These are phyloP conservation scores for Hibiscus tridactylites DNA, from an alignment of 345 rosid genomes.

Conservation along the genomic window DNA sequence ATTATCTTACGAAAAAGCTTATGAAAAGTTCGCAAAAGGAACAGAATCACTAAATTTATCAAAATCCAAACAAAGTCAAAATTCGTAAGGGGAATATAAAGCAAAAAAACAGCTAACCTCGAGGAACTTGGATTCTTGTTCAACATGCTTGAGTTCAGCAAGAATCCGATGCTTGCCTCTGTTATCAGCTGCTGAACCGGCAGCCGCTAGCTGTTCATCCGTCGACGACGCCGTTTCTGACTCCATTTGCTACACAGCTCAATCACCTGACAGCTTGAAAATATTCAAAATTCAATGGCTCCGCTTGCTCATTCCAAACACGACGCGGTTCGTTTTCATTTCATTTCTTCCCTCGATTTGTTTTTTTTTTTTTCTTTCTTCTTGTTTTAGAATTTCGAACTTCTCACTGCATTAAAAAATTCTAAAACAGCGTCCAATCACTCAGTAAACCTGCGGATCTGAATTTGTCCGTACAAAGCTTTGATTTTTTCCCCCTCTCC, in stretches of 20 bases:
- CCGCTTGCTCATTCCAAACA: conserved; percentile 8
- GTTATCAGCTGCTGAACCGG: conserved; percentile 33
- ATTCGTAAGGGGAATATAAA: background rate
- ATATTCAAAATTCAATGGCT: background rate
- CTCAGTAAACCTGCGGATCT: conserved; percentile 13
- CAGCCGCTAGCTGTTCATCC: conserved; percentile 26
- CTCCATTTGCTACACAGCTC: conserved; percentile 20
- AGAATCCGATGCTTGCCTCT: conserved; percentile 69
- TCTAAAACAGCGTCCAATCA: background rate
- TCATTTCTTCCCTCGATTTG: background rate
- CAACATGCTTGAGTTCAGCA: conserved; percentile 64
- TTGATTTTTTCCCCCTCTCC: background rate
- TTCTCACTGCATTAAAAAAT: background rate
- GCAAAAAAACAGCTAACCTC: conserved; percentile 31
- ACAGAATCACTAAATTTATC: background rate
- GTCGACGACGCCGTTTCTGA: conserved; percentile 34
- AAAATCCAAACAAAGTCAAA: background rate
- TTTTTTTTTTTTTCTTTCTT: no score
- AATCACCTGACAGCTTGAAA: background rate
- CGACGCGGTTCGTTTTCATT: conserved; percentile 4
- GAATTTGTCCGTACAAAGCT: conserved; percentile 1
- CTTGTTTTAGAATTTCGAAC: background rate
- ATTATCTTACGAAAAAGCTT: background rate
- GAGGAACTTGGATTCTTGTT: conserved; percentile 53
- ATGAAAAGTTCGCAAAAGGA: background rate